These are phyloP conservation scores for Brassica balearica DNA, from an alignment of 441 rosid species.

Conservation along the genomic window DNA sequence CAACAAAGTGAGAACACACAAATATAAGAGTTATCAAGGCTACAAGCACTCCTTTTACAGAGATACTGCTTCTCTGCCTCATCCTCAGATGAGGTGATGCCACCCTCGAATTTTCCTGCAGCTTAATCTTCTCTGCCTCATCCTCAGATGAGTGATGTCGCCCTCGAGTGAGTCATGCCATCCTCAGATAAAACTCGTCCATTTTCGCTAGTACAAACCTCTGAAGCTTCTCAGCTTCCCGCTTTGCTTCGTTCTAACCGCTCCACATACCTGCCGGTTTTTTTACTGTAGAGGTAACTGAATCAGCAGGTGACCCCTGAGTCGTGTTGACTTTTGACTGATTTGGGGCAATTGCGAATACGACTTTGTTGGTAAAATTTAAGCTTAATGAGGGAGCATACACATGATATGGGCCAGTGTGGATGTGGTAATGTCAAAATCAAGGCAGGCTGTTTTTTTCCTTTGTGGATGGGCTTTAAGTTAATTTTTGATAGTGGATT, in stretches of 20 bases:
- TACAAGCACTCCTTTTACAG: no score
- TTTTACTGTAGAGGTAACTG: background rate
- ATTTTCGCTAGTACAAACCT: no score
- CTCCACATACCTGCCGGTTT: slow-evolving; percentile 12
- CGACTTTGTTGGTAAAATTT: background rate
- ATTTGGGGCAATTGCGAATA: background rate
- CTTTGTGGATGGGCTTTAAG: slow-evolving; percentile 12
- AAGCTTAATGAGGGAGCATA: background rate
- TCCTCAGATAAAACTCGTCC: no score
- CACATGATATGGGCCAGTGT: slow-evolving; percentile 16
- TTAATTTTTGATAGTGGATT: background rate
- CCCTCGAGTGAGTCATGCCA: no score
- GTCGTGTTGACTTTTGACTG: slow-evolving; percentile 18
- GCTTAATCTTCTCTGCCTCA: no score
- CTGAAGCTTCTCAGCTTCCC: no score
- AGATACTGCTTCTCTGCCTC: slow-evolving; percentile 18
- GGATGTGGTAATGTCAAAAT: slow-evolving; percentile 24
- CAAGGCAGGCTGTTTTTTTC: slow-evolving; percentile 23
- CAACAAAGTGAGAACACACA: slow-evolving; percentile 25
- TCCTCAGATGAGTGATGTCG: no score
- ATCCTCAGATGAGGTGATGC: background rate
- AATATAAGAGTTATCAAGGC: background rate
- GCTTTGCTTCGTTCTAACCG: background rate
- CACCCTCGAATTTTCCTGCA: no score
- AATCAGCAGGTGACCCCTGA: slow-evolving; percentile 7